Base-by-base conservation (phyloP, 202 grass and related monocot species). In the Alloteropsis angusta region DNA sequence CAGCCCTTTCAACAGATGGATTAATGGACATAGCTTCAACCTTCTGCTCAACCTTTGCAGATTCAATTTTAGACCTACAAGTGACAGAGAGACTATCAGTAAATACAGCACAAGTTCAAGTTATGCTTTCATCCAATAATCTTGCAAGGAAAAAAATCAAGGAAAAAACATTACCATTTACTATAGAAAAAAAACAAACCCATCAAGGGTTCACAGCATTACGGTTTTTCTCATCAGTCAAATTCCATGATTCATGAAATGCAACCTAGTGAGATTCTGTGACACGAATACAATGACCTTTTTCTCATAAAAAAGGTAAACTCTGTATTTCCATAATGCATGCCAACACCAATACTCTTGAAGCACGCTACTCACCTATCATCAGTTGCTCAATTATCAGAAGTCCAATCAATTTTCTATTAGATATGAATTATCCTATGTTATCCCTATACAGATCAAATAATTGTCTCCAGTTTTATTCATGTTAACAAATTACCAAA, bases 11-110 rank as follows among this genome's bases (percentile, higher is more conserved):
- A 37, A 69, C 82, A 77, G 76, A 71, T 44, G 78, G 65, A 19
- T 79, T 85, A 62, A 81, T 74, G 44, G 55, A 47, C 68, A 81
- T 72, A 59, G 82, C 59, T 74, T 99, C 90, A 44, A 74, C 76
- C 85, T 88, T 97, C 41, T 47, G 74, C 37, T 94, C 89, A 36
- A 71, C 68, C 74, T 80, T 97, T 69, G 76, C 78, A 88, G 85
- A 86, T 62, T 90, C 87, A 87, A 71, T 86, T 82, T 87, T 91
- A 45, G 81, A 60, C 86, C 92, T 95, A 75, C 60, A 76, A 81
- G 87, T 60, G 41, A 2, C 13, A n/a, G n/a, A 72, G n/a, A 23
- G 14, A 46, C 22, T 71, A 72, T 81, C 18, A 85, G 64, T 42
- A 56, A 77, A 64, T 32, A 34, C 5, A 45, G 32, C 58, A 69